Conservation (phyloP, 805 yeast species). For the Saccharomycopsis sp. region DNA sequence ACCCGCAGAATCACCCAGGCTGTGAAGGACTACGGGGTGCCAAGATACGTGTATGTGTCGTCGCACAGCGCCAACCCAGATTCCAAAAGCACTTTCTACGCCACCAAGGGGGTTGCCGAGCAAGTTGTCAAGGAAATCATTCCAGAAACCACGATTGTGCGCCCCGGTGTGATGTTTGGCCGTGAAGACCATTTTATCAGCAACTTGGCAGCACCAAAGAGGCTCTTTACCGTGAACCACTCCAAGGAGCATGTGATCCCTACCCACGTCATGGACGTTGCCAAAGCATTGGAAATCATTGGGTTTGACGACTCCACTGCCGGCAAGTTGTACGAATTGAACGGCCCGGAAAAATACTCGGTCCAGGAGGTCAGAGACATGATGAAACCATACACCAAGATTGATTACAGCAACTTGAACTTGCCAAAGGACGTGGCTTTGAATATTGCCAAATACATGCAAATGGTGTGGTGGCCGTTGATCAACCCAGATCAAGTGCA, state of each 20-base stretch:
- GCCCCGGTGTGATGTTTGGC: conserved; percentile 78
- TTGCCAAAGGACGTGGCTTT: conserved; percentile 33
- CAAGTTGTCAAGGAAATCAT: conserved; percentile 53
- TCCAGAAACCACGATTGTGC: conserved; percentile 75
- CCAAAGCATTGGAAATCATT: conserved; percentile 66
- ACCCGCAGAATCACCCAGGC: conserved; percentile 72
- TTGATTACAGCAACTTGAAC: conserved; percentile 31
- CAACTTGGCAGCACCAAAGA: conserved; percentile 44
- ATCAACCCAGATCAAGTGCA: conserved; percentile 62
- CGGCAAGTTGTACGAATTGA: conserved; percentile 67
- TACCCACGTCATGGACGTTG: conserved; percentile 70
- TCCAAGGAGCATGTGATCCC: conserved; percentile 58
- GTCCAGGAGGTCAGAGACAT: conserved; percentile 58
- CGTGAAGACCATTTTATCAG: conserved; percentile 63
- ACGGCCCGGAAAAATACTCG: conserved; percentile 59
- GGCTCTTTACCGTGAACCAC: conserved; percentile 58
- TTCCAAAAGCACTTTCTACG: conserved; percentile 61
- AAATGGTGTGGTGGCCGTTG: conserved; percentile 36
- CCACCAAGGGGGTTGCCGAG: conserved; percentile 76
- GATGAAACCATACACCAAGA: conserved; percentile 52
- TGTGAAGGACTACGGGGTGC: conserved; percentile 57
- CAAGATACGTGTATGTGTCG: conserved; percentile 72
- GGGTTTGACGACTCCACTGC: conserved; percentile 74
- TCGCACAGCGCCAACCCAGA: conserved; percentile 64
- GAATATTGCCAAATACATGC: conserved; percentile 29